Percentiles rank a stretch among this genome's conserved stretches.
Evolutionary conservation across 2,329 filamentous ascomycete species (phyloP).

Genomic region (Dactylellina drechsleri): DNA sequence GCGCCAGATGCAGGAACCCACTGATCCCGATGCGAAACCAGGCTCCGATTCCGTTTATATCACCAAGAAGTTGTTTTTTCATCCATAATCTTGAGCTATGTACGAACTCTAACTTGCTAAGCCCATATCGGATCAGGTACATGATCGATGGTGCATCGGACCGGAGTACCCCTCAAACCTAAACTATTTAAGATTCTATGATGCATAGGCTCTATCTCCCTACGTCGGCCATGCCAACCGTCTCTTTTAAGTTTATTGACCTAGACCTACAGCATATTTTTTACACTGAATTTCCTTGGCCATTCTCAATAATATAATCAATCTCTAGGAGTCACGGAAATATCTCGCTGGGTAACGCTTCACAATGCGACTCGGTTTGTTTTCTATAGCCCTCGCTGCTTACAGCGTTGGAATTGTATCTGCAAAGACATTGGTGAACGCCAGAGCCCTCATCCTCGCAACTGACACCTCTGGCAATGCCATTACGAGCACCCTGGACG

Average conservation of each 20-base stretch:
- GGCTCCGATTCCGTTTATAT: neutral
- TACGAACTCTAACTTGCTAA: neutral
- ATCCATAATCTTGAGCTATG: neutral
- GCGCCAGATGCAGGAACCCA: too few relatives aligned
- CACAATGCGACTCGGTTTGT: constrained; percentile 21
- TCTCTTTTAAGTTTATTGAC: too few relatives aligned
- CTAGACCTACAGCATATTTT: too few relatives aligned
- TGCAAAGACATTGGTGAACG: constrained; percentile 17
- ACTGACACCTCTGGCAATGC: constrained; percentile 31
- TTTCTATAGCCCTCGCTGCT: constrained; percentile 7
- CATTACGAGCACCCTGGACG: constrained; percentile 62
- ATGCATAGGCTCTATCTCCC: too few relatives aligned
- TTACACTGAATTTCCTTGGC: too few relatives aligned
- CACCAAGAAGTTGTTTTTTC: neutral
- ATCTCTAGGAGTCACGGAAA: too few relatives aligned
- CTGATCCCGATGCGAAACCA: too few relatives aligned
- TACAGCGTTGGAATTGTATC: neutral
- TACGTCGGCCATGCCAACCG: too few relatives aligned
- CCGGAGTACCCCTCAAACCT: neutral
- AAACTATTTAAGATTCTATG: neutral
- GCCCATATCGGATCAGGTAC: constrained; percentile 37
- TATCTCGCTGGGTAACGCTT: too few relatives aligned
- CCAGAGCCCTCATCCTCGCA: constrained; percentile 33
- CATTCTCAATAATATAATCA: too few relatives aligned
- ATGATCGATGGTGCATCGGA: constrained; percentile 10